phyloP scores from a whole-genome alignment of 129 eudicot genomes.

The Saposhnikovia divaricata region DNA sequence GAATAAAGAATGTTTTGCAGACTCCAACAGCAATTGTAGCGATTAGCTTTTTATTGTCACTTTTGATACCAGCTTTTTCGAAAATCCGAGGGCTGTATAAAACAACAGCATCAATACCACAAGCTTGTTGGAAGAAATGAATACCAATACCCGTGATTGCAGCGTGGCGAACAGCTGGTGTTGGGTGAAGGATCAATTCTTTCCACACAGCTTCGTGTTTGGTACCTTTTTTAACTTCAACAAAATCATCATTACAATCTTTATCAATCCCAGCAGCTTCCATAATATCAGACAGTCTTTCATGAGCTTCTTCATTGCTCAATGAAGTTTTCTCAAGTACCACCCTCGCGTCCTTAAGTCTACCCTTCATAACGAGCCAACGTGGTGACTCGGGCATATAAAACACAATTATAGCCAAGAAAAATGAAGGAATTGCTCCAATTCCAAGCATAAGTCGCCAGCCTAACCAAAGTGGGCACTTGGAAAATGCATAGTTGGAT shows the following conservation, averaged over 20 bases:
- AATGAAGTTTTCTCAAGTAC: constrained; percentile 16
- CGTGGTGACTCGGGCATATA: constrained; percentile 31
- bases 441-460: constrained; percentile 36
- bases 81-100: constrained; percentile 26
- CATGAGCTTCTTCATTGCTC: constrained; percentile 9
- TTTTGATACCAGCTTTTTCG: constrained; percentile 23
- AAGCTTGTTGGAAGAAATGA: constrained; percentile 29
- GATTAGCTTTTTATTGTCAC: not conserved
- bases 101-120: constrained; percentile 30
- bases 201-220: constrained; percentile 18
- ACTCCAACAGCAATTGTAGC: constrained; percentile 14
- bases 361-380: constrained; percentile 31
- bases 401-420: constrained; percentile 13
- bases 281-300: constrained; percentile 22
- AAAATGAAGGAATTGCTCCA: constrained; percentile 20
- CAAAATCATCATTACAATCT: constrained; percentile 26
- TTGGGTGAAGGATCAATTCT: constrained; percentile 16
- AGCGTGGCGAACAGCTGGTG: constrained; percentile 18
- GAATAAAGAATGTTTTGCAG: constrained; percentile 17
- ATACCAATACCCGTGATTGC: constrained; percentile 22
- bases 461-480: constrained; percentile 18
- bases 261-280: constrained; percentile 26
- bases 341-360: constrained; percentile 14
- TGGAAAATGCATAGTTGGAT: constrained; percentile 24
- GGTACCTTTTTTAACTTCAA: not conserved